Evolutionary conservation across 805 yeast species (phyloP).

Genomic region (Teunomyces kruisii): DNA sequence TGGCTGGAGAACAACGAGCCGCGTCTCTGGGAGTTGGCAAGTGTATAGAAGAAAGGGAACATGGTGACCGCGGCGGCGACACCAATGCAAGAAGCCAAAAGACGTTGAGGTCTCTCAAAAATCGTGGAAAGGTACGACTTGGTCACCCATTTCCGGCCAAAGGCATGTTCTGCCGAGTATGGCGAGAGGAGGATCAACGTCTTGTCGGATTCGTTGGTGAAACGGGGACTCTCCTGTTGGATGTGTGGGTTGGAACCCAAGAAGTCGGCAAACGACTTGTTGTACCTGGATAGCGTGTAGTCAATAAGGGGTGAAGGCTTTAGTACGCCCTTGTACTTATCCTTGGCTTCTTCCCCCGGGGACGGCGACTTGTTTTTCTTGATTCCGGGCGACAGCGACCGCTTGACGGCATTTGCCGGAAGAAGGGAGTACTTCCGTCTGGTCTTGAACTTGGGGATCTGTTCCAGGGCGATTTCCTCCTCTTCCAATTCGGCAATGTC

Average conservation of each 20-base stretch:
- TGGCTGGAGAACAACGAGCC: conserved; percentile 56
- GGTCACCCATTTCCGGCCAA: conserved; percentile 75
- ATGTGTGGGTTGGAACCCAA: conserved; percentile 43
- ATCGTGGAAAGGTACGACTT: conserved; percentile 64
- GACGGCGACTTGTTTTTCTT: conserved; percentile 7
- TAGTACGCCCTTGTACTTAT: conserved; percentile 28
- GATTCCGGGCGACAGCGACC: conserved; percentile 3
- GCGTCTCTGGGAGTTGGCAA: conserved; percentile 47
- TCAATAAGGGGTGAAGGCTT: conserved; percentile 39
- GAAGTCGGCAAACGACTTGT: conserved; percentile 44
- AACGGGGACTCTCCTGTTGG: conserved; percentile 38
- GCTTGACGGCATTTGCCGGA: conserved; percentile 15
- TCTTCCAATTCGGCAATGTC: conserved; percentile 36
- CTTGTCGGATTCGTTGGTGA: conserved; percentile 37
- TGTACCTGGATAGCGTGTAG: conserved; percentile 34
- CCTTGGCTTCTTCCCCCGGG: conserved; percentile 5
- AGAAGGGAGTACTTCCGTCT: conserved; percentile 29
- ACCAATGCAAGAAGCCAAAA: conserved; percentile 76
- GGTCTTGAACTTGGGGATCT: conserved; percentile 37
- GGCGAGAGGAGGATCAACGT: conserved; percentile 69
- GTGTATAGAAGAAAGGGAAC: conserved; percentile 58
- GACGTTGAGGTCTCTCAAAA: conserved; percentile 80
- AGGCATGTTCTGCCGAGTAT: conserved; percentile 65
- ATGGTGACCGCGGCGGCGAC: conserved; percentile 70
- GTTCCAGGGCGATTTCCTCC: conserved; percentile 33